Percentiles rank a stretch among this genome's conserved stretches.
Conservation (phyloP, 2,329 filamentous ascomycete species). For the Ophiocordyceps camponoti-saundersi region DNA sequence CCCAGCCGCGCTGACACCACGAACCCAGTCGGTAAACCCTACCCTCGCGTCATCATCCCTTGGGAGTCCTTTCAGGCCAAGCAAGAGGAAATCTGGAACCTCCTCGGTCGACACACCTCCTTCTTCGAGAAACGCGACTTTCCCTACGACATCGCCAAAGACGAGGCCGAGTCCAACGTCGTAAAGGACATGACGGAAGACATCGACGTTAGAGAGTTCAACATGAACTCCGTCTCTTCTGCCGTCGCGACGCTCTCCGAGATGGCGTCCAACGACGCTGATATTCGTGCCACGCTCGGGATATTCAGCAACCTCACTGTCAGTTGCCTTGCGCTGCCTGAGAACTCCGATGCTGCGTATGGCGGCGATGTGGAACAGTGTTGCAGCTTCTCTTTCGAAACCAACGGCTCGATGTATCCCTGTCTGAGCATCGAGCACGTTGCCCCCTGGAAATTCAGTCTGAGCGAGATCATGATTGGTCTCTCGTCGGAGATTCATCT, state of each 20-base stretch:
- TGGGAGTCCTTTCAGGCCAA: not conserved
- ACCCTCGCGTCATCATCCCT: not conserved
- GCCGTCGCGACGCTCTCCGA: not conserved
- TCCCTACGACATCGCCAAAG: not conserved
- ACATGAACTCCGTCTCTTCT: not conserved
- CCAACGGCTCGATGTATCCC: too few relatives aligned
- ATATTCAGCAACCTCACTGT: not conserved
- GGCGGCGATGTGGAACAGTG: not conserved
- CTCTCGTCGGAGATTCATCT: not conserved
- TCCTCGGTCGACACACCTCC: not conserved
- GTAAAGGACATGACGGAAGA: not conserved
- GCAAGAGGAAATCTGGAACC: not conserved
- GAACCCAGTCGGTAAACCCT: not conserved
- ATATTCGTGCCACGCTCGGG: not conserved
- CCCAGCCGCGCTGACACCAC: not conserved
- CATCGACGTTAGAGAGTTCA: not conserved
- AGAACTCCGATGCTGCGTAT: not conserved
- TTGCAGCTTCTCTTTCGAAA: not conserved
- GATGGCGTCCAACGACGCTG: too few relatives aligned
- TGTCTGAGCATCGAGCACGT: not conserved
- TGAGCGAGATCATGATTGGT: not conserved
- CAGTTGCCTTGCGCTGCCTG: not conserved
- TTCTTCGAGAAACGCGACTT: not conserved
- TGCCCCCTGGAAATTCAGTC: not conserved
- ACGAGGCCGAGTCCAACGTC: too few relatives aligned